A percentile compares a stretch with the other conserved stretches of the same genome.
phyloP scores from a whole-genome alignment of 108 stramenopile genomes.

The Poteriospumella lacustris region DNA sequence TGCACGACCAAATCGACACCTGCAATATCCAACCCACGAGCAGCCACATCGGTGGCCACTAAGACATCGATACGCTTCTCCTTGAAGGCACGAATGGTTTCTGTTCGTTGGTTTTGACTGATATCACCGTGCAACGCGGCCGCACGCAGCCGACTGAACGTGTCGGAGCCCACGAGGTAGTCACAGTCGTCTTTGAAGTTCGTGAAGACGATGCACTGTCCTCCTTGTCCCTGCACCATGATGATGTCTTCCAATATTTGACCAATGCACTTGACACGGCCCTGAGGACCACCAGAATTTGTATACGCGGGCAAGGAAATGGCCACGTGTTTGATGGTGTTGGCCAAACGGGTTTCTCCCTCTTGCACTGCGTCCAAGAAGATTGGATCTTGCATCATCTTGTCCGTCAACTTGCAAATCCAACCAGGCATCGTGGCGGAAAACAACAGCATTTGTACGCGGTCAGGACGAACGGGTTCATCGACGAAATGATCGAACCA shows the following conservation, averaged over 20 bases:
- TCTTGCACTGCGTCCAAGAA: slow-evolving; percentile 62
- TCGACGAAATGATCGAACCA: no score
- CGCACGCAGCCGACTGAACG: slow-evolving; percentile 76
- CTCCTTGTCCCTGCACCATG: slow-evolving; percentile 69
- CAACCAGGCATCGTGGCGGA: slow-evolving; percentile 95
- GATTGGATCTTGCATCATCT: slow-evolving; percentile 76
- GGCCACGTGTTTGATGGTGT: not conserved
- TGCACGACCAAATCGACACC: slow-evolving; percentile 41
- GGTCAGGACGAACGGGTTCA: not conserved
- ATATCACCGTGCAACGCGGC: slow-evolving; percentile 99
- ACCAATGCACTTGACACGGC: not conserved
- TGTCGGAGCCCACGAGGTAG: slow-evolving; percentile 77
- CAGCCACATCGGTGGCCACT: slow-evolving; percentile 99
- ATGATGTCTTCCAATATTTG: slow-evolving; percentile 69
- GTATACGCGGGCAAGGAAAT: not conserved
- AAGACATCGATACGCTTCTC: slow-evolving; percentile 87
- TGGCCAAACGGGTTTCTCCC: not conserved
- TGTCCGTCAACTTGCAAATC: slow-evolving; percentile 79
- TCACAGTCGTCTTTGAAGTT: slow-evolving; percentile 87
- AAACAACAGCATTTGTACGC: slow-evolving; percentile 85
- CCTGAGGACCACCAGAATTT: no score
- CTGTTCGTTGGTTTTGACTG: slow-evolving; percentile 78
- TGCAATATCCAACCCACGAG: slow-evolving; percentile 94
- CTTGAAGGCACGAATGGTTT: slow-evolving; percentile 87
- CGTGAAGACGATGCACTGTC: slow-evolving; percentile 95